Evolutionary conservation across 495 filamentous ascomycete species (phyloP).

Genomic region (Tuber borchii): DNA sequence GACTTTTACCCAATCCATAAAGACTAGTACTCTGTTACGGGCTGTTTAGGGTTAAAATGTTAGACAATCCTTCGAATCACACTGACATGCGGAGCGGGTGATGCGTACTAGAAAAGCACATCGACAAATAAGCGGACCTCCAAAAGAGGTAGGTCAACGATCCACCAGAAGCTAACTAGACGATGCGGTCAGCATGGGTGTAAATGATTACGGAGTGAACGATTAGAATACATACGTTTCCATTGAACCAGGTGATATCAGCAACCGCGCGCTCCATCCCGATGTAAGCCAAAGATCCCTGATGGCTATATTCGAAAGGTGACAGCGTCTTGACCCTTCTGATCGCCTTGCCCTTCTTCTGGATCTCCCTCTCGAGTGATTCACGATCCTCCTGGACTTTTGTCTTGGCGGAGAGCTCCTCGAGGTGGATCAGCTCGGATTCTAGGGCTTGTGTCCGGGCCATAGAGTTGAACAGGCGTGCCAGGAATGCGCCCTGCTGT

Average conservation of each 20-base stretch:
- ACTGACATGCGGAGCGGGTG: neutral
- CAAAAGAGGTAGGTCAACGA: constrained; percentile 69
- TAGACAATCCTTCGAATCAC: neutral
- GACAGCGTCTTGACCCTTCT: constrained; percentile 85
- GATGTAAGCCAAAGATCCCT: constrained; percentile 95
- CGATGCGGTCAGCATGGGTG: constrained; percentile 43
- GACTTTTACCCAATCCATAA: constrained; percentile 92
- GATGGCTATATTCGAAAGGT: constrained; percentile 96
- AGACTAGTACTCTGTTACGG: constrained; percentile 82
- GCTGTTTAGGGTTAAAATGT: constrained; percentile 41
- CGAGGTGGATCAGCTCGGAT: constrained; percentile 57
- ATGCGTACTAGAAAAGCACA: constrained; percentile 88
- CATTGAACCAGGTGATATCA: constrained; percentile 94
- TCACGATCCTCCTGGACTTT: constrained; percentile 48
- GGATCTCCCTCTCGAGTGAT: constrained; percentile 67
- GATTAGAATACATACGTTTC: constrained; percentile 66
- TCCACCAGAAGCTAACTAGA: constrained; percentile 33
- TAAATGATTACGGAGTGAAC: constrained; percentile 61
- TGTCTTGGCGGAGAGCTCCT: constrained; percentile 51
- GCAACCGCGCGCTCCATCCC: constrained; percentile 95
- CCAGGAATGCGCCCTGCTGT: constrained; percentile 93
- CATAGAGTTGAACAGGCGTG: constrained; percentile 95
- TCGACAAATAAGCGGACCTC: constrained; percentile 94
- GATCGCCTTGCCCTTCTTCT: constrained; percentile 74
- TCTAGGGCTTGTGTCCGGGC: constrained; percentile 81